Evolutionary conservation across 176 grass and related monocot species (phyloP).

Genomic region (Calamus simplicifolius): DNA sequence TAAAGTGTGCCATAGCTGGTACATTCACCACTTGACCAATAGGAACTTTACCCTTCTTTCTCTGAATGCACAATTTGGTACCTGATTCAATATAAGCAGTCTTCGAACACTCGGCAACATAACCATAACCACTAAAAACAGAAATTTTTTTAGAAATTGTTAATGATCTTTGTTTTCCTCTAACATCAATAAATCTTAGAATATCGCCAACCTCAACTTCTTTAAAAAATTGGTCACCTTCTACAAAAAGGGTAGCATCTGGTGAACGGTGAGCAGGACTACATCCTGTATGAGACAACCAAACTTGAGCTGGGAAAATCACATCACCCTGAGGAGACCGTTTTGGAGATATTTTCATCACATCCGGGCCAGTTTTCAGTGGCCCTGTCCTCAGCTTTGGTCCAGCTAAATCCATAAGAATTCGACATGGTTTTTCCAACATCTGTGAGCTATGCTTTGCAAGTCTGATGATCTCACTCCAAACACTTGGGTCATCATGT

Average conservation of each 20-base stretch:
- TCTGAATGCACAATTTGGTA: slow-evolving; percentile 10
- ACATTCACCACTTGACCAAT: slow-evolving; percentile 9
- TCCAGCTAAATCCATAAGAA: slow-evolving; percentile 25
- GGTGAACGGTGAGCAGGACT: not conserved
- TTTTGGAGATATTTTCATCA: slow-evolving; percentile 7
- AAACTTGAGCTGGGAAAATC: slow-evolving; percentile 13
- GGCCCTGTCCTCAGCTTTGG: slow-evolving; percentile 18
- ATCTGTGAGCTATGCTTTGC: slow-evolving; percentile 13
- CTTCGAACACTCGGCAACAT: slow-evolving; percentile 4
- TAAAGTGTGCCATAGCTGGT: slow-evolving; percentile 4
- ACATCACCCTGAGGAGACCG: slow-evolving; percentile 5
- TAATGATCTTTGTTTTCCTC: slow-evolving; percentile 5
- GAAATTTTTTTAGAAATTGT: not conserved
- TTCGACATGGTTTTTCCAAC: slow-evolving; percentile 16
- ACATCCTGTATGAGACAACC: slow-evolving; percentile 1
- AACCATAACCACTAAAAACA: not conserved
- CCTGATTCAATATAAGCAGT: slow-evolving; percentile 12
- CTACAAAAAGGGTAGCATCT: slow-evolving; percentile 11
- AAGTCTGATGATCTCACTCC: slow-evolving; percentile 14
- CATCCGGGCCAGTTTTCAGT: not conserved
- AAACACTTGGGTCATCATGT: slow-evolving; percentile 13
- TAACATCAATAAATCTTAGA: slow-evolving; percentile 10
- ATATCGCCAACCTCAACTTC: slow-evolving; percentile 1
- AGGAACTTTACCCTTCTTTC: slow-evolving; percentile 5
- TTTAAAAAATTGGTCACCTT: slow-evolving; percentile 2